These are phyloP conservation scores for Borovskyia barvae DNA, from an alignment of 208 protist species.

Conservation along the genomic window DNA sequence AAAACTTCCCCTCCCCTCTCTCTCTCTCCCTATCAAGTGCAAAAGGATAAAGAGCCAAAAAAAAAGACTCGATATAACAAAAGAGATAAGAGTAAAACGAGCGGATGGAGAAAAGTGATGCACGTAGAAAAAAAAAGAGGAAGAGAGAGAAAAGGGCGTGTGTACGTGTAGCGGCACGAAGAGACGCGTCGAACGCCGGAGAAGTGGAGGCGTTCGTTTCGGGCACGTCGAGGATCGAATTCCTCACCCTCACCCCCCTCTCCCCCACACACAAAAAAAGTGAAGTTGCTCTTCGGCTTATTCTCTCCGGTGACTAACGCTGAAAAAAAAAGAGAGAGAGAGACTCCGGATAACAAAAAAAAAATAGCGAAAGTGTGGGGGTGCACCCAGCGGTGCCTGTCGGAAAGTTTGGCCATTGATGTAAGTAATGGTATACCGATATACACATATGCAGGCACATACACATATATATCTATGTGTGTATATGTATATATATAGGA, in stretches of 20 bases:
- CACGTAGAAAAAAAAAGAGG: background rate
- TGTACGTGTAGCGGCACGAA: too few relatives aligned
- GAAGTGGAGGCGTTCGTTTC: too few relatives aligned
- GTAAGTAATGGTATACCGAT: too few relatives aligned
- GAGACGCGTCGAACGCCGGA: too few relatives aligned
- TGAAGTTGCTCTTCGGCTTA: too few relatives aligned
- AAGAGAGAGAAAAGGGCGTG: background rate
- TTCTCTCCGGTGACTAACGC: too few relatives aligned
- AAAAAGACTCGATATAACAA: background rate
- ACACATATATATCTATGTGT: constrained; percentile 5
- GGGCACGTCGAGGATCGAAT: too few relatives aligned
- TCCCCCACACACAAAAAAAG: too few relatives aligned
- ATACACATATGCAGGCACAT: constrained; percentile 4
- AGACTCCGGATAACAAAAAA: constrained; percentile 1
- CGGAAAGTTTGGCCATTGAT: too few relatives aligned
- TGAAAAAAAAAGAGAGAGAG: constrained; percentile 9
- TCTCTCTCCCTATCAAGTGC: background rate
- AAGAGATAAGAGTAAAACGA: background rate
- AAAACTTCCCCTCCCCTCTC: background rate
- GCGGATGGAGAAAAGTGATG: background rate
- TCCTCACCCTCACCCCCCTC: too few relatives aligned
- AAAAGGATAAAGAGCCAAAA: constrained; percentile 2
- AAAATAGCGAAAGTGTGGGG: constrained; percentile 5
- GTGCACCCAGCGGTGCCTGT: background rate
- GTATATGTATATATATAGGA: background rate